phyloP scores from a whole-genome alignment of 768 basidiomycete genomes.

The Pleurotus pulmonarius region DNA sequence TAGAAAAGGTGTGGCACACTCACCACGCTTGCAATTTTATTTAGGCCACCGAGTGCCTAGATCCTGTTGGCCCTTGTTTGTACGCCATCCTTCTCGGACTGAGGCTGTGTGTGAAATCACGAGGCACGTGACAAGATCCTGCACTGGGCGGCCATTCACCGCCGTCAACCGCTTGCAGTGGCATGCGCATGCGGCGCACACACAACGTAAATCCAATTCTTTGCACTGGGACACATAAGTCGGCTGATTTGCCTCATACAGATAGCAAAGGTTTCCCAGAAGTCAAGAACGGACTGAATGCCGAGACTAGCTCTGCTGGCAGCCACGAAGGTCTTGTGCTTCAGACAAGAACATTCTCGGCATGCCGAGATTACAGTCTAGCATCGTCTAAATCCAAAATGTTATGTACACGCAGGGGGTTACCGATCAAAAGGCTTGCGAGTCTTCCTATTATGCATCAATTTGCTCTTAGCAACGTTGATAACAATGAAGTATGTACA shows the following conservation, averaged over 20 bases:
- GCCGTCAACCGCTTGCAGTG: neutral
- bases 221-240: no score
- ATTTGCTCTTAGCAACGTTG: no score
- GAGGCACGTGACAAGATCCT: neutral
- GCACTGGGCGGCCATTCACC: neutral
- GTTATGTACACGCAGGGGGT: no score
- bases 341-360: conserved; percentile 2
- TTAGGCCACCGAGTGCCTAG: conserved; percentile 6
- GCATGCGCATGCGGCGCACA: neutral
- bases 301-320: conserved; percentile 1
- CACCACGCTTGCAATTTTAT: conserved; percentile 3
- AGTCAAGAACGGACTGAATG: neutral
- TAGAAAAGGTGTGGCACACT: conserved; percentile 6
- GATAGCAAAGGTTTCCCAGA: no score
- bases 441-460: no score
- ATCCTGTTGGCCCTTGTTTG: conserved; percentile 5
- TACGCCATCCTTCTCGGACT: conserved; percentile 4
- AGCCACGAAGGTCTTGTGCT: conserved; percentile 1
- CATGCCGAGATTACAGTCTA: conserved; percentile 4
- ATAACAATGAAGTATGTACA: no score
- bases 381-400: neutral
- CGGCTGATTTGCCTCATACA: no score
- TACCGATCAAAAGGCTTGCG: no score
- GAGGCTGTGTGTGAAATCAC: neutral
- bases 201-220: no score